Base-by-base conservation (phyloP, 2,329 filamentous ascomycete species). In the Alternaria hordeiaustralica region DNA sequence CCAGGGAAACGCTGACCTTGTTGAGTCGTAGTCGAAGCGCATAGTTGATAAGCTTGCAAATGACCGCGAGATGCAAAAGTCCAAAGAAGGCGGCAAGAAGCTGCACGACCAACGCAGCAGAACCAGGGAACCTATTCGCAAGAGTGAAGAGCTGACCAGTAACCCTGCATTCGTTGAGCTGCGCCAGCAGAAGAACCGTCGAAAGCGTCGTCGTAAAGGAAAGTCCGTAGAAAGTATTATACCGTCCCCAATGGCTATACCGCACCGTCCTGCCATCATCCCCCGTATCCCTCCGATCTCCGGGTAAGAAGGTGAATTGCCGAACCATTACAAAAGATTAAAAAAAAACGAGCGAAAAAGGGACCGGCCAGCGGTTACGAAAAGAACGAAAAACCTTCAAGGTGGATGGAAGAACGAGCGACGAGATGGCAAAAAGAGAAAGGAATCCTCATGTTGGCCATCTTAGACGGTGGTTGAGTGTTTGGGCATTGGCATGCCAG, bases 21-120 rank as follows among this genome's bases (percentile, higher is more conserved):
- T 55, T 65, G 20, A 75, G 65, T 3, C 72, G 70, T 9, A 76
- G 23, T 30, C 72, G 68, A 20, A 75, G 65, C 11, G 71, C 71
- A 61, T 72, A 74, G 60, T 76, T 76, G 67, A 76, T 71, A 18
- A 76, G 58, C 60, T 73, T 71, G 62, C 68, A 71, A 6, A 75
- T 65, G 12, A 72, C 72, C 13, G 71, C 71, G 9, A 75, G 65
- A 58, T 74, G 73, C 12, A 76, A 68, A 23, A 76, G 63, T 7
- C 74, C 74, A 43, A 76, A 73, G 53, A 74, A 67, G 11, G 71
- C 71, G 13, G 72, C 72, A 12, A 75, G 66, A 2, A 74, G 56
- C 55, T 76, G 74, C 4, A 75, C 72, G 5, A 63, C 49, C 7
- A 75, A 67, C 15, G 72, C 72, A 23, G 72, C 69, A 9, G 72